Conservation (phyloP, 2,329 filamentous ascomycete species). For the Bretziella fagacearum region DNA sequence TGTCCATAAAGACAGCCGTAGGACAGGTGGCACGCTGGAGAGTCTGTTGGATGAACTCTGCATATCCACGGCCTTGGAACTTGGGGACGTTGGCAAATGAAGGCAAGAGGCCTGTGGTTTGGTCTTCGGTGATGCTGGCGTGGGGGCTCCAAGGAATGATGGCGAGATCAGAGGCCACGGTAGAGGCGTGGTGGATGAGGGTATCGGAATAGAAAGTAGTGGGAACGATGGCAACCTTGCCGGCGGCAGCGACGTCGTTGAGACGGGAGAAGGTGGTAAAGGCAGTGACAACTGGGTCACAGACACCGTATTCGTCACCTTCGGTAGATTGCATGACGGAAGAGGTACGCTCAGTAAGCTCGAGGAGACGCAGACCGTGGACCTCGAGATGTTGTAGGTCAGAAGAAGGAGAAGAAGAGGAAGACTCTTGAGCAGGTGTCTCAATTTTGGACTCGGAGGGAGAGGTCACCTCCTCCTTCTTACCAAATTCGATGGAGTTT, state of each 20-base stretch:
- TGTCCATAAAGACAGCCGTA: constrained; percentile 65
- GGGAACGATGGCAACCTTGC: constrained; percentile 64
- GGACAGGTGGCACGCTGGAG: constrained; percentile 48
- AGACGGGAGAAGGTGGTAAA: constrained; percentile 79
- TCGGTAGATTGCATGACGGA: constrained; percentile 91
- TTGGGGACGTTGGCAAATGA: not conserved
- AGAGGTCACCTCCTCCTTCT: constrained; percentile 14
- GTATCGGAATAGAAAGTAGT: constrained; percentile 65
- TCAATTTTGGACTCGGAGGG: constrained; percentile 4
- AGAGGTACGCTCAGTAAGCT: constrained; percentile 81
- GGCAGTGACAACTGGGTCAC: constrained; percentile 61
- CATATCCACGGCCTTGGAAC: constrained; percentile 32
- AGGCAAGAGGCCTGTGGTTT: constrained; percentile 17
- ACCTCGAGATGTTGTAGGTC: constrained; percentile 42
- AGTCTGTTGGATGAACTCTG: constrained; percentile 53
- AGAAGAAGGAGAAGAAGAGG: constrained; percentile 3
- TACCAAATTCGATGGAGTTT: constrained; percentile 3
- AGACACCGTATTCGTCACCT: constrained; percentile 53
- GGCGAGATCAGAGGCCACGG: constrained; percentile 55
- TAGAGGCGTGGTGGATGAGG: constrained; percentile 50
- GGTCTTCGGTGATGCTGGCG: constrained; percentile 54
- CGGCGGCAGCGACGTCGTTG: constrained; percentile 66
- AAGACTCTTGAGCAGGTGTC: not conserved
- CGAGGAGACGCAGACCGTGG: constrained; percentile 70
- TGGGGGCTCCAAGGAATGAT: constrained; percentile 83